Conservation (phyloP, 129 eudicot species). For the Calendula officinalis region DNA sequence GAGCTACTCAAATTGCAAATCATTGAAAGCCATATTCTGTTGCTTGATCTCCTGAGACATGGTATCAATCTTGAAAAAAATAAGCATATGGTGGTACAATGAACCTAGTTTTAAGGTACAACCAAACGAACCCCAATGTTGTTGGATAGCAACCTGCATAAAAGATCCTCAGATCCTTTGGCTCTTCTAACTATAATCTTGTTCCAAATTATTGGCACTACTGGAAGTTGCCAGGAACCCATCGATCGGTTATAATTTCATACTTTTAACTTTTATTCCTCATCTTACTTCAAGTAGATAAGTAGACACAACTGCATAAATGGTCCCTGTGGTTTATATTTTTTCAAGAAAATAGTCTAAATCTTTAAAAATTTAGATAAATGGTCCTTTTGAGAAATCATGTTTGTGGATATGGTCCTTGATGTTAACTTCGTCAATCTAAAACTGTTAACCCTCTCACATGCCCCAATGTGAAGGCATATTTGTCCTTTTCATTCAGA, state of each 20-base stretch:
- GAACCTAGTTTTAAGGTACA: constrained; percentile 33
- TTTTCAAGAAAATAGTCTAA: too few relatives aligned
- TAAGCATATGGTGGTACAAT: constrained; percentile 22
- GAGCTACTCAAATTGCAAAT: constrained; percentile 24
- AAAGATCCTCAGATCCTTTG: constrained; percentile 28
- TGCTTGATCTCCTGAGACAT: constrained; percentile 31
- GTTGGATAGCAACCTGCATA: constrained; percentile 31
- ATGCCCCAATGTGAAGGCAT: too few relatives aligned
- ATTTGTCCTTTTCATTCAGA: too few relatives aligned
- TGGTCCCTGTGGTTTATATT: too few relatives aligned
- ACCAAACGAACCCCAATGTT: constrained; percentile 35
- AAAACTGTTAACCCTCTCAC: too few relatives aligned
- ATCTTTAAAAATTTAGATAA: too few relatives aligned
- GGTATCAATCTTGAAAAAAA: constrained; percentile 37
- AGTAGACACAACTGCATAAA: too few relatives aligned
- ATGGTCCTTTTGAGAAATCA: too few relatives aligned
- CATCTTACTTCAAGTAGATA: too few relatives aligned
- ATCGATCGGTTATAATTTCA: neutral
- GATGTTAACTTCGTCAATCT: too few relatives aligned
- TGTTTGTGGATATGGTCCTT: too few relatives aligned
- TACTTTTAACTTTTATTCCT: neutral
- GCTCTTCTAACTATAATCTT: constrained; percentile 40
- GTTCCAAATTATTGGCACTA: constrained; percentile 28
- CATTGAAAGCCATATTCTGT: constrained; percentile 21
- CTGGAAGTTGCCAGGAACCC: constrained; percentile 36